A percentile compares a stretch with the other conserved stretches of the same genome.
phyloP scores from a whole-genome alignment of 371 early-diverging fungal species.

The Rhizopus microsporus region DNA sequence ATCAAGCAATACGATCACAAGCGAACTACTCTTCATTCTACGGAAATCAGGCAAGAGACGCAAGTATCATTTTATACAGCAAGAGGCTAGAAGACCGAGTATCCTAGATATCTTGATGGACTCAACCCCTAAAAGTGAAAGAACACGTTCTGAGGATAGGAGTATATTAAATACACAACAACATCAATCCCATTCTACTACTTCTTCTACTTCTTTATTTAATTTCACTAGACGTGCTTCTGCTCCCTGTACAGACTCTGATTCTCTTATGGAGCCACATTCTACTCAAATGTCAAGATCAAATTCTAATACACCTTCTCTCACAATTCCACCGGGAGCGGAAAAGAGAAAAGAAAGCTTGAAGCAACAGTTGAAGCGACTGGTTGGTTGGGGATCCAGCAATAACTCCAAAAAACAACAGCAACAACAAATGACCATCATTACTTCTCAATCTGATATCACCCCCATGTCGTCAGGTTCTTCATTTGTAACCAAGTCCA shows the following conservation, averaged over 20 bases:
- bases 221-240: conserved; percentile 15
- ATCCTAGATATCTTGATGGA: conserved; percentile 53
- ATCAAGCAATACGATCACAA: conserved; percentile 26
- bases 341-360: conserved; percentile 34
- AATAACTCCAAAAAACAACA: conserved; percentile 21
- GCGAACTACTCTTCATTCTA: conserved; percentile 43
- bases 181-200: conserved; percentile 18
- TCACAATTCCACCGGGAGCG: conserved; percentile 12
- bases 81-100: conserved; percentile 39
- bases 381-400: conserved; percentile 47
- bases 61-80: conserved; percentile 5
- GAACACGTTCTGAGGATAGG: conserved; percentile 18
- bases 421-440: conserved; percentile 2
- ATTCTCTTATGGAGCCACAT: too few relatives aligned
- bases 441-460: conserved; percentile 25
- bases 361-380: conserved; percentile 42
- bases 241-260: not conserved
- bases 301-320: not conserved
- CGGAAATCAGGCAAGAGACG: conserved; percentile 18
- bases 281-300: conserved; percentile 19
- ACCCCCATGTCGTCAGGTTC: conserved; percentile 27
- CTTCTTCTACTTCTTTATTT: conserved; percentile 34
- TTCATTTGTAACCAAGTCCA: conserved; percentile 27
- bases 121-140: conserved; percentile 21
- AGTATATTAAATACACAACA: conserved; percentile 12